A percentile compares a stretch with the other conserved stretches of the same genome.
These are phyloP conservation scores for Colletotrichum spaethianum DNA, from an alignment of 2,329 filamentous ascomycete genomes.

Conservation along the genomic window DNA sequence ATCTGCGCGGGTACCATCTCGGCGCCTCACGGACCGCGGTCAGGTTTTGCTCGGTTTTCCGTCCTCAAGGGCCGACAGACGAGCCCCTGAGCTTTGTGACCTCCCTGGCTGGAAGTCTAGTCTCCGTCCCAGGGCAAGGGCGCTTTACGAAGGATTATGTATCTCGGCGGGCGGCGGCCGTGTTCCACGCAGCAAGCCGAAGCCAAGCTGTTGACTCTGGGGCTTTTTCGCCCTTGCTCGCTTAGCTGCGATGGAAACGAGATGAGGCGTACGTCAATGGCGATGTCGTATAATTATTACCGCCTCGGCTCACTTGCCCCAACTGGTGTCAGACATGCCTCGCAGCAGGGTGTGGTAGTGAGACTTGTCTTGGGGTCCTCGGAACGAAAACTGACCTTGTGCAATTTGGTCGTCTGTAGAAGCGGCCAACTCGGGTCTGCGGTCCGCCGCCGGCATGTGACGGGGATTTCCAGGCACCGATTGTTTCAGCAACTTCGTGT, in stretches of 20 bases:
- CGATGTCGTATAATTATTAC: background rate
- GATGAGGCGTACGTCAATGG: background rate
- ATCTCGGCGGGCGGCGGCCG: background rate
- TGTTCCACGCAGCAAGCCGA: background rate
- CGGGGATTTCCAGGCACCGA: background rate
- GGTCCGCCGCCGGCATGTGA: background rate
- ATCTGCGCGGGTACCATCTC: background rate
- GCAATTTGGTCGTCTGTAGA: background rate
- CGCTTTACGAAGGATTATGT: background rate
- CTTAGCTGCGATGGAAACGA: background rate
- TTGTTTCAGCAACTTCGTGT: conserved; percentile 16
- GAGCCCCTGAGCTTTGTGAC: background rate
- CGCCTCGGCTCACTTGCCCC: conserved; percentile 2
- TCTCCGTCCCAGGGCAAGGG: background rate
- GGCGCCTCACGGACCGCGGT: background rate
- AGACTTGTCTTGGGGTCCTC: conserved; percentile 28
- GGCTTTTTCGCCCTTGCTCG: background rate
- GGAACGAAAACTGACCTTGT: background rate
- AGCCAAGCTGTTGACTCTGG: background rate
- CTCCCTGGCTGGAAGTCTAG: background rate
- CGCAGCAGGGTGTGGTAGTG: background rate
- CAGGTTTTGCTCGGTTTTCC: background rate
- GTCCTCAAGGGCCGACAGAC: background rate
- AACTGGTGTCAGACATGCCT: conserved; percentile 19
- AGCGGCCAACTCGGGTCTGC: conserved; percentile 1